Evolutionary conservation across 108 stramenopile genomes (phyloP).

Genomic region (Stephanodiscus minutulus): DNA sequence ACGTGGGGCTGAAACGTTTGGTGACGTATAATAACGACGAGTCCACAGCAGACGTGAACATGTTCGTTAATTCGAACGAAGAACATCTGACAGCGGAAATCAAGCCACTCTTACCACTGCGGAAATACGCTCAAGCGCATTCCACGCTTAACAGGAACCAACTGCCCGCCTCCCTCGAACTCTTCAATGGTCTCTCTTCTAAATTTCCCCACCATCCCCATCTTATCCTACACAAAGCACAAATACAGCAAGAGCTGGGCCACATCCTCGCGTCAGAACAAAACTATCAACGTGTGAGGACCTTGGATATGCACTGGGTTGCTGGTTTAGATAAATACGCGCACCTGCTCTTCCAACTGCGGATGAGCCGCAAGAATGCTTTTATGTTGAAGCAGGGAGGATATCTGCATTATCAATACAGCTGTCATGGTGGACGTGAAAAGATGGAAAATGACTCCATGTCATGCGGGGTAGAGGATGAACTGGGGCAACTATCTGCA

Average conservation of each 20-base stretch:
- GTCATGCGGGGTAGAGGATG: slow-evolving; percentile 50
- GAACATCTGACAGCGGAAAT: slow-evolving; percentile 2
- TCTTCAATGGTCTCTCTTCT: slow-evolving; percentile 23
- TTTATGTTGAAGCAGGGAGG: slow-evolving; percentile 50
- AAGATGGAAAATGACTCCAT: slow-evolving; percentile 37
- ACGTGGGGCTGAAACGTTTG: slow-evolving; percentile 17
- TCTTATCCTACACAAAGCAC: slow-evolving; percentile 66
- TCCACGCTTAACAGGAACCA: slow-evolving; percentile 39
- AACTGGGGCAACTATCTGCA: slow-evolving; percentile 64
- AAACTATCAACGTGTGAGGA: slow-evolving; percentile 43
- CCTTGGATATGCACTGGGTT: slow-evolving; percentile 31
- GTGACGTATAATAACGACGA: slow-evolving; percentile 13
- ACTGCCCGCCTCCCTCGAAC: slow-evolving; percentile 25
- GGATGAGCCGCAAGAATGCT: slow-evolving; percentile 61
- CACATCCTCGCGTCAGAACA: slow-evolving; percentile 34
- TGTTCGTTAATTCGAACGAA: background rate
- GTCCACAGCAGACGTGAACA: background rate
- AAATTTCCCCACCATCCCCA: slow-evolving; percentile 75
- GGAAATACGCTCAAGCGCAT: slow-evolving; percentile 25
- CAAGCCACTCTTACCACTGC: slow-evolving; percentile 22
- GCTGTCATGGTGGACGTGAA: slow-evolving; percentile 24
- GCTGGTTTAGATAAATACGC: slow-evolving; percentile 82
- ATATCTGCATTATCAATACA: slow-evolving; percentile 59
- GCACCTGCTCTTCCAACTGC: slow-evolving; percentile 60
- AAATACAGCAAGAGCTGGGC: slow-evolving; percentile 52